phyloP scores from a whole-genome alignment of 805 yeast species.

The Barnettozyma populi region DNA sequence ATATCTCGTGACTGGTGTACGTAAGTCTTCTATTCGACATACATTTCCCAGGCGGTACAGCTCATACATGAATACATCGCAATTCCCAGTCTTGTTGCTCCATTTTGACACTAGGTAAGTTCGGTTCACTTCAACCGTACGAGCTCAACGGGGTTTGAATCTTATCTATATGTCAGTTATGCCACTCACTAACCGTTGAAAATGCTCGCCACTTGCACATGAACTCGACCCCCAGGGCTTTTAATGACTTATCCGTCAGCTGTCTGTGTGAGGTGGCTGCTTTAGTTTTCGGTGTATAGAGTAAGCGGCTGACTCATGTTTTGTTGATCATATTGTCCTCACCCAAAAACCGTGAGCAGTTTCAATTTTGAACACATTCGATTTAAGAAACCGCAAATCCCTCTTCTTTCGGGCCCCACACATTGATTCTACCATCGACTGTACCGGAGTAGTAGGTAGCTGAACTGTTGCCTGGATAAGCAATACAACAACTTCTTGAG shows the following conservation, averaged over 20 bases:
- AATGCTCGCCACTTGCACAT: not conserved
- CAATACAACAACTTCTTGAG: slow-evolving; percentile 46
- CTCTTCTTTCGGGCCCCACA: slow-evolving; percentile 44
- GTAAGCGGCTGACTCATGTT: too few relatives aligned
- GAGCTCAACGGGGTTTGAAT: not conserved
- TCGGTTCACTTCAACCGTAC: not conserved
- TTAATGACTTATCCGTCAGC: too few relatives aligned
- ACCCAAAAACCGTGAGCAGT: too few relatives aligned
- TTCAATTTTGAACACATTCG: not conserved
- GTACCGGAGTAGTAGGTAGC: slow-evolving; percentile 55
- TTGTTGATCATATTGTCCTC: too few relatives aligned
- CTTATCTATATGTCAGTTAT: not conserved
- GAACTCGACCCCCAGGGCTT: too few relatives aligned
- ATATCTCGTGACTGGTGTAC: not conserved
- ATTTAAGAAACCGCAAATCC: not conserved
- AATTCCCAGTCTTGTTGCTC: too few relatives aligned
- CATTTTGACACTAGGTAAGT: too few relatives aligned
- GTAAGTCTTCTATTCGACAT: too few relatives aligned
- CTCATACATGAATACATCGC: too few relatives aligned
- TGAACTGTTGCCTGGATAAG: slow-evolving; percentile 39
- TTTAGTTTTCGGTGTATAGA: too few relatives aligned
- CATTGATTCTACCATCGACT: slow-evolving; percentile 57
- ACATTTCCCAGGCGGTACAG: too few relatives aligned
- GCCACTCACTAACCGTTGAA: slow-evolving; percentile 4
- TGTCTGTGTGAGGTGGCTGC: too few relatives aligned